Evolutionary conservation across 345 rosid species (phyloP).

Genomic region (Euclidium syriacum): DNA sequence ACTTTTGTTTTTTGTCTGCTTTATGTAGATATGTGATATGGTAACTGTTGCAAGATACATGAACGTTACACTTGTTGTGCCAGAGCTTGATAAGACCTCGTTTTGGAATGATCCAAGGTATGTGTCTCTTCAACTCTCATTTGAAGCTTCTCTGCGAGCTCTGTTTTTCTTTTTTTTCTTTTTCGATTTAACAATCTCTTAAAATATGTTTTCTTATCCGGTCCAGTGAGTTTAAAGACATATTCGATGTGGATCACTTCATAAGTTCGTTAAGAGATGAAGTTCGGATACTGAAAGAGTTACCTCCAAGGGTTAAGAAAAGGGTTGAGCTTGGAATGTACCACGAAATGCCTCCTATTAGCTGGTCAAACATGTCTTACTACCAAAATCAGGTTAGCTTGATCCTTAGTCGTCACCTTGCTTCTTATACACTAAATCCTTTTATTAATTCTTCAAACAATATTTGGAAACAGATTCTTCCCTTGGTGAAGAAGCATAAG

Average conservation of each 20-base stretch:
- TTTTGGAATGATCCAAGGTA: conserved; percentile 98
- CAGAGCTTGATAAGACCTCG: conserved; percentile 90
- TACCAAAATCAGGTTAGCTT: conserved; percentile 59
- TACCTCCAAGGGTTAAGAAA: conserved; percentile 78
- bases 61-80: conserved; percentile 89
- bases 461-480: conserved; percentile 67
- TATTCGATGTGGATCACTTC: conserved; percentile 88
- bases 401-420: not conserved
- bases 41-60: conserved; percentile 80
- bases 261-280: conserved; percentile 84
- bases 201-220: conserved; percentile 1
- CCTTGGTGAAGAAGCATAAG: conserved; percentile 72
- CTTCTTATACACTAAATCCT: not conserved
- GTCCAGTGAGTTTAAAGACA: conserved; percentile 86
- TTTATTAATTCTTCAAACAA: not conserved
- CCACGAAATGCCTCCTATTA: conserved; percentile 71
- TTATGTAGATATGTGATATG: conserved; percentile 91
- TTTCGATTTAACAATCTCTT: not conserved
- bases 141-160: not conserved
- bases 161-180: not conserved
- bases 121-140: not conserved
- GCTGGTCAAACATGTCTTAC: conserved; percentile 93
- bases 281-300: conserved; percentile 76
- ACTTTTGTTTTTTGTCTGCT: conserved; percentile 15
- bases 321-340: conserved; percentile 63